A percentile compares a stretch with the other conserved stretches of the same genome.
These are phyloP conservation scores for Exophiala xenobiotica DNA, from an alignment of 2,329 filamentous ascomycete genomes.

Conservation along the genomic window DNA sequence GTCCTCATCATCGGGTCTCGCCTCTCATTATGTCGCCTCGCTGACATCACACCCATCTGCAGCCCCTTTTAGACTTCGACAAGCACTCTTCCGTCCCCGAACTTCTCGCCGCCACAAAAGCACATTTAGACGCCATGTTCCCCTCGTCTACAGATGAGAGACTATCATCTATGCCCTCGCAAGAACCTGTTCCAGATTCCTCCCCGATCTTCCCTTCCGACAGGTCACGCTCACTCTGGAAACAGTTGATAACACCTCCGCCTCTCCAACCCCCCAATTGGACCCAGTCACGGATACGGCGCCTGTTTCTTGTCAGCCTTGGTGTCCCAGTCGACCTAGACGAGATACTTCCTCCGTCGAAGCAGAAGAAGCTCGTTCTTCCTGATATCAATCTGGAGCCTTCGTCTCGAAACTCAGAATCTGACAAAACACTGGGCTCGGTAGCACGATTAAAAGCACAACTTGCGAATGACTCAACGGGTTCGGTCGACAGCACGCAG, in stretches of 20 bases:
- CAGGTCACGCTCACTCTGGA: slow-evolving; percentile 88
- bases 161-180: slow-evolving; percentile 35
- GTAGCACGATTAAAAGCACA: slow-evolving; percentile 36
- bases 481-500: slow-evolving; percentile 34
- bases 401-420: slow-evolving; percentile 57
- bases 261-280: slow-evolving; percentile 95
- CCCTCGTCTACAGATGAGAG: slow-evolving; percentile 39
- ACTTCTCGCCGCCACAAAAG: slow-evolving; percentile 40
- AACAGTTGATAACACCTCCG: slow-evolving; percentile 90
- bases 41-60: slow-evolving; percentile 25
- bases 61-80: slow-evolving; percentile 52
- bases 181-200: slow-evolving; percentile 43
- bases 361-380: slow-evolving; percentile 95
- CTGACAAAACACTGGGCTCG: slow-evolving; percentile 51
- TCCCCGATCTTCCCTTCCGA: slow-evolving; percentile 75
- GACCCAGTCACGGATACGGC: slow-evolving; percentile 92
- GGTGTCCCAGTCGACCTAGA: slow-evolving; percentile 95
- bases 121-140: slow-evolving; percentile 46
- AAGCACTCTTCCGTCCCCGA: slow-evolving; percentile 49
- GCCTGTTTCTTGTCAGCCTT: slow-evolving; percentile 91
- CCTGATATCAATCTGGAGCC: slow-evolving; percentile 68
- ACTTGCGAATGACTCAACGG: slow-evolving; percentile 36
- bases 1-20: too few species aligned
- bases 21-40: too few species aligned
- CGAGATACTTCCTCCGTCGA: slow-evolving; percentile 93